Evolutionary conservation across 1,284 basidiomycete species (phyloP).

Genomic region (Rhodotorula sp.): DNA sequence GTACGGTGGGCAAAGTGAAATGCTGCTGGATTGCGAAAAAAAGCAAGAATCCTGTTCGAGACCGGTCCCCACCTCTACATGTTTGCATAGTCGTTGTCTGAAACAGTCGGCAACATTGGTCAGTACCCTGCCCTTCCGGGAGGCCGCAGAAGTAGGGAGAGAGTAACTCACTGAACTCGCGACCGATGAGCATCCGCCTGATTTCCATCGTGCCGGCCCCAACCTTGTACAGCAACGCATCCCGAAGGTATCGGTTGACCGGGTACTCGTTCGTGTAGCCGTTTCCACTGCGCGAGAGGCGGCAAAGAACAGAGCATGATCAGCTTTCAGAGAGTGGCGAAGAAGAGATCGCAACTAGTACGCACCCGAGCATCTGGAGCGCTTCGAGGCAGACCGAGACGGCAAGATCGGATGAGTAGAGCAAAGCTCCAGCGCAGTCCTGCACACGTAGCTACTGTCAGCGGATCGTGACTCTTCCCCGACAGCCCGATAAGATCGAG

Average conservation of each 20-base stretch:
- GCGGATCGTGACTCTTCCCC: background rate
- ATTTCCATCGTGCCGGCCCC: constrained; percentile 51
- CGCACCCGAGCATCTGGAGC: constrained; percentile 88
- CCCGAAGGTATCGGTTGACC: constrained; percentile 77
- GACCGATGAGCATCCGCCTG: constrained; percentile 43
- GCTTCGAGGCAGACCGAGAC: constrained; percentile 87
- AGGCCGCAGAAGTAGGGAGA: background rate
- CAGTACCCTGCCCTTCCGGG: too few species aligned
- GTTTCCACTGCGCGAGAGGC: constrained; percentile 19
- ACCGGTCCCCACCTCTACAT: background rate
- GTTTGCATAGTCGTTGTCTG: constrained; percentile 11
- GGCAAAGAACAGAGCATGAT: background rate
- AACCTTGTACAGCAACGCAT: constrained; percentile 81
- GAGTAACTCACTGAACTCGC: constrained; percentile 38
- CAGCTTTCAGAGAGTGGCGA: background rate
- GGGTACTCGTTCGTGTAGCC: constrained; percentile 64
- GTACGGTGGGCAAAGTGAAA: too few species aligned
- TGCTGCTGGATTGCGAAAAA: background rate
- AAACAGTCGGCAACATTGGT: background rate
- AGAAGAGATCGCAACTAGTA: constrained; percentile 35
- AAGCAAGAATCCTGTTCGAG: background rate
- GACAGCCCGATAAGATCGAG: constrained; percentile 25
- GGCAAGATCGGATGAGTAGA: constrained; percentile 85
- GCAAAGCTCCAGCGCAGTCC: constrained; percentile 89
- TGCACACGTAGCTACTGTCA: constrained; percentile 47